Evolutionary conservation across 2,329 filamentous ascomycete genomes (phyloP).

Genomic region (Aspergillus brunneoviolaceus): DNA sequence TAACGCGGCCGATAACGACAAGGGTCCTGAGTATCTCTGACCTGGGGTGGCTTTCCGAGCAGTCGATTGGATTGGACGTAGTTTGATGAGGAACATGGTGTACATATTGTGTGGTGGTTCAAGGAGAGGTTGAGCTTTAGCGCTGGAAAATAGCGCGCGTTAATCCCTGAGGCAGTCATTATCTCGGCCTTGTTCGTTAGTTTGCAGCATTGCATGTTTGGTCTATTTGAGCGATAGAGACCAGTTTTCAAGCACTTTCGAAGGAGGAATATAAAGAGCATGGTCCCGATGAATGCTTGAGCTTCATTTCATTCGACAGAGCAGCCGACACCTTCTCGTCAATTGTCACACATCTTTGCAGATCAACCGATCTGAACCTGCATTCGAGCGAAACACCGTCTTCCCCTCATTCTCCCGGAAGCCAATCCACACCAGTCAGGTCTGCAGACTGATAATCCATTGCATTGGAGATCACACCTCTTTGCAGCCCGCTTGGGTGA

Average conservation of each 20-base stretch:
- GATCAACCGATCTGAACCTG: neutral
- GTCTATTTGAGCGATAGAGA: neutral
- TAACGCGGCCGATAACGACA: slow-evolving; percentile 19
- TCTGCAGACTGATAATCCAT: neutral
- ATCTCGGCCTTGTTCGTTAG: neutral
- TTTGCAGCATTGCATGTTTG: neutral
- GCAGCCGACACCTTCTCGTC: neutral
- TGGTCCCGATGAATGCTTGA: neutral
- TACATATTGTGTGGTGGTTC: neutral
- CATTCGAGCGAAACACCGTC: neutral
- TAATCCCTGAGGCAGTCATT: neutral
- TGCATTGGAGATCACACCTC: neutral
- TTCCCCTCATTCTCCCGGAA: neutral
- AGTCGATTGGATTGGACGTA: slow-evolving; percentile 4
- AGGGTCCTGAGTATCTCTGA: slow-evolving; percentile 5
- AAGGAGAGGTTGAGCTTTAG: neutral
- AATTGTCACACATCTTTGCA: neutral
- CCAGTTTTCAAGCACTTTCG: neutral
- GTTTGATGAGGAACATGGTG: neutral
- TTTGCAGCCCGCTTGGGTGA: neutral
- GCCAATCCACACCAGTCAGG: neutral
- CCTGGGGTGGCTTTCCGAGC: slow-evolving; percentile 10
- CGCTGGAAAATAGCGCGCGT: neutral
- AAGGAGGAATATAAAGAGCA: neutral
- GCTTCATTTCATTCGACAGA: neutral